Percentiles rank a stretch among this genome's conserved stretches.
phyloP scores from a whole-genome alignment of 805 yeast genomes.

The Candida piceae region DNA sequence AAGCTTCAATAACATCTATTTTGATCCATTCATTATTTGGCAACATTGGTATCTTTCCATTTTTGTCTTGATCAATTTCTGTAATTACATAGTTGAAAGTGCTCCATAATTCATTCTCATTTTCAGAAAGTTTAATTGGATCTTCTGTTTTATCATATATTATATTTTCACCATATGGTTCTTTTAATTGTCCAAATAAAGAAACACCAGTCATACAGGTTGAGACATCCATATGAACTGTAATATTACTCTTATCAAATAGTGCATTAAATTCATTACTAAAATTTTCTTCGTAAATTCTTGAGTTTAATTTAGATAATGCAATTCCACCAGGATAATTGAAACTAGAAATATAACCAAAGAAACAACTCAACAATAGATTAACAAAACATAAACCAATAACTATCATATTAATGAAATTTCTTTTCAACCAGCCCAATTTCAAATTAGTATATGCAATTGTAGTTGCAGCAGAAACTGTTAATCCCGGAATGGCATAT shows the following conservation, averaged over 20 bases:
- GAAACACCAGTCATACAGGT: constrained; percentile 88
- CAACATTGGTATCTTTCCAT: constrained; percentile 14
- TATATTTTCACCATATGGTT: constrained; percentile 22
- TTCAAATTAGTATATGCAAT: constrained; percentile 14
- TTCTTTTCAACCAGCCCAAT: constrained; percentile 6
- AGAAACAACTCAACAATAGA: constrained; percentile 39
- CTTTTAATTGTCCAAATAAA: constrained; percentile 60
- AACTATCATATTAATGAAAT: constrained; percentile 28
- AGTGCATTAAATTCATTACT: constrained; percentile 1
- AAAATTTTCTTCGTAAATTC: constrained; percentile 5
- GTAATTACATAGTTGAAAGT: constrained; percentile 32
- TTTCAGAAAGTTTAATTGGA: constrained; percentile 25
- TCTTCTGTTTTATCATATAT: constrained; percentile 79
- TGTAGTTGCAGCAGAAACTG: constrained; percentile 52
- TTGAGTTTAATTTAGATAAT: constrained; percentile 40
- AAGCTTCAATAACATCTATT: constrained; percentile 35
- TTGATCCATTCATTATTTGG: constrained; percentile 39
- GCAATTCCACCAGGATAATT: constrained; percentile 94
- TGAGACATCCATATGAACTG: constrained; percentile 71
- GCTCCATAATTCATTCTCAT: constrained; percentile 34
- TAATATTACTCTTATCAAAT: constrained; percentile 8
- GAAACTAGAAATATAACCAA: constrained; percentile 58
- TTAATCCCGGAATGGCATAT: constrained; percentile 67
- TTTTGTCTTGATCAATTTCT: constrained; percentile 2
- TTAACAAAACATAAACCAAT: constrained; percentile 29